Conservation (phyloP, 768 basidiomycete species). For the Calocybe indica region DNA sequence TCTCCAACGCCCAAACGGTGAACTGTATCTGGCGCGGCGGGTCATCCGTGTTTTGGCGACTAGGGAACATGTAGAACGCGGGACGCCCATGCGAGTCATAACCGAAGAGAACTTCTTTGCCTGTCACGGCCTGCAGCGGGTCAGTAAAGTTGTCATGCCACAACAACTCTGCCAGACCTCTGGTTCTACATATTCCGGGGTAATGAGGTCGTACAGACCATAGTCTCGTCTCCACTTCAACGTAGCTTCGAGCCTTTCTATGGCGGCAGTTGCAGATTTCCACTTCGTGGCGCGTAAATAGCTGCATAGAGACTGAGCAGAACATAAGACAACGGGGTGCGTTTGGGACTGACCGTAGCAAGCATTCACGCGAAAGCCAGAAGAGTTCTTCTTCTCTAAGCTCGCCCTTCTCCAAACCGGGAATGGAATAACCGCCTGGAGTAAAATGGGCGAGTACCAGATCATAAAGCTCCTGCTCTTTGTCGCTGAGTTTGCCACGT, state of each 20-base stretch:
- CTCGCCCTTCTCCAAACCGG: slow-evolving; percentile 37
- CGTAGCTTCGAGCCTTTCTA: slow-evolving; percentile 65
- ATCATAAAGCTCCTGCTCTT: slow-evolving; percentile 44
- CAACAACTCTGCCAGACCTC: slow-evolving; percentile 44
- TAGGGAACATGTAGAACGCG: slow-evolving; percentile 60
- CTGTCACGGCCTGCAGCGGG: slow-evolving; percentile 57
- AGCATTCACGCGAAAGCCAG: slow-evolving; percentile 76
- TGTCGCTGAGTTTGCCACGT: slow-evolving; percentile 31
- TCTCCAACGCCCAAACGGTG: slow-evolving; percentile 74
- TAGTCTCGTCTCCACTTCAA: slow-evolving; percentile 78
- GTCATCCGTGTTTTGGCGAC: slow-evolving; percentile 76
- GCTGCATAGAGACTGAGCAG: slow-evolving; percentile 23
- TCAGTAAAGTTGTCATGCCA: background rate
- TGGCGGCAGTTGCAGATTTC: slow-evolving; percentile 49
- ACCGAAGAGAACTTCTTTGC: slow-evolving; percentile 76
- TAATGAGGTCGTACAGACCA: slow-evolving; percentile 60
- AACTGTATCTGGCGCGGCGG: slow-evolving; percentile 63
- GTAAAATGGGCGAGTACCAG: slow-evolving; percentile 58
- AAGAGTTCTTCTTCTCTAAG: slow-evolving; percentile 67
- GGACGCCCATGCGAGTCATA: slow-evolving; percentile 65
- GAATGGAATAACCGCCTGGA: slow-evolving; percentile 43
- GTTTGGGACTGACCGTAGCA: slow-evolving; percentile 45
- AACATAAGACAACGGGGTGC: background rate
- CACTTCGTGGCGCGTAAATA: slow-evolving; percentile 79
- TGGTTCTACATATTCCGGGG: slow-evolving; percentile 58